Conservation (phyloP, 2,329 filamentous ascomycete genomes). For the Diplodia sapinea region DNA sequence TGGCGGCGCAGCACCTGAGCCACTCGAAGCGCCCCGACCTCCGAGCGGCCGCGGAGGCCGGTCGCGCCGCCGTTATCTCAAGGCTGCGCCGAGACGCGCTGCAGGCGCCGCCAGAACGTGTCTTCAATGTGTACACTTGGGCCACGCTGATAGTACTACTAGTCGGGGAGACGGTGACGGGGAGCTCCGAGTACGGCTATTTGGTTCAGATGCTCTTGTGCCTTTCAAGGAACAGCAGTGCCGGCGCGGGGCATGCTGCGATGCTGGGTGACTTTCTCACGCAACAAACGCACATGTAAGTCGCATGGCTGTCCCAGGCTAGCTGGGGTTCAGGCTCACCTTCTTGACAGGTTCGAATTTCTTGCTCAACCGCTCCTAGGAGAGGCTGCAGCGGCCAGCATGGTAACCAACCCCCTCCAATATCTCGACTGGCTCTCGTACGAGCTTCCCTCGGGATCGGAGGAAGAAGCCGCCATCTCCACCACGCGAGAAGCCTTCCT, state of each 20-base stretch:
- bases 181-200: constrained; percentile 47
- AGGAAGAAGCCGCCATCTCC: constrained; percentile 27
- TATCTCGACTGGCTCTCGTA: constrained; percentile 34
- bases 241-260: not conserved
- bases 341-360: constrained; percentile 33
- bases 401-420: constrained; percentile 31
- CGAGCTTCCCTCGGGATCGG: constrained; percentile 23
- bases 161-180: constrained; percentile 52
- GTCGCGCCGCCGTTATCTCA: constrained; percentile 47
- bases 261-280: constrained; percentile 20
- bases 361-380: constrained; percentile 36
- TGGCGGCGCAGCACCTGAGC: constrained; percentile 50
- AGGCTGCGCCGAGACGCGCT: constrained; percentile 45
- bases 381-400: constrained; percentile 32
- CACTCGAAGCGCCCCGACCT: constrained; percentile 41
- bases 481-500: constrained; percentile 30
- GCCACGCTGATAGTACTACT: constrained; percentile 49
- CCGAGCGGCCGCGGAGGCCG: constrained; percentile 42
- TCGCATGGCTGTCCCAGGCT: not conserved
- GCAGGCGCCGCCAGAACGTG: constrained; percentile 36
- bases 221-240: constrained; percentile 34
- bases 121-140: constrained; percentile 48
- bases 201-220: constrained; percentile 48
- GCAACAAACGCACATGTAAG: constrained; percentile 30
- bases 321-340: not conserved